Percentiles rank a stretch among this genome's conserved stretches.
phyloP scores from a whole-genome alignment of 345 rosid species.

The Sisymbrium irio region DNA sequence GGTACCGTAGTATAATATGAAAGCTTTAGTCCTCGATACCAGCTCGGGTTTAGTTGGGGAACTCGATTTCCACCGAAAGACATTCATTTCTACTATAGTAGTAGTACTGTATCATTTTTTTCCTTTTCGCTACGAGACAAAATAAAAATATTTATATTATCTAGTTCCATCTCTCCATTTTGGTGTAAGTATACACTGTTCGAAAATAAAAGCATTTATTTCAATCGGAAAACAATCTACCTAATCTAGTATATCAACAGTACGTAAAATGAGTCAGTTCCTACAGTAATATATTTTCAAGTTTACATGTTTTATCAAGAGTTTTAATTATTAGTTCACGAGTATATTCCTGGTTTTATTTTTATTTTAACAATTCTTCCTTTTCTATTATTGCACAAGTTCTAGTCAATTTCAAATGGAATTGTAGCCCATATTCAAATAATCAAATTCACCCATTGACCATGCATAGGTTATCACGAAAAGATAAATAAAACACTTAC shows the following conservation, averaged over 20 bases:
- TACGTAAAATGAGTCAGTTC: neutral
- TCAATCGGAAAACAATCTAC: neutral
- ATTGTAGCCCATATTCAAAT: conserved; percentile 14
- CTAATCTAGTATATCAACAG: neutral
- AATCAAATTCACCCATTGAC: conserved; percentile 17
- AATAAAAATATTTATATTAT: neutral
- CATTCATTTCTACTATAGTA: neutral
- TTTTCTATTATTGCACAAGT: neutral
- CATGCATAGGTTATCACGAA: conserved; percentile 29
- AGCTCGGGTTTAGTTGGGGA: neutral
- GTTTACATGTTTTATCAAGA: neutral
- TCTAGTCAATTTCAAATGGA: neutral
- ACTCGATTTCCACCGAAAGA: conserved; percentile 21
- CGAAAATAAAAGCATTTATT: neutral
- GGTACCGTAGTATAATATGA: neutral
- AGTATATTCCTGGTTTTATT: neutral
- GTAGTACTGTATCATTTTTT: neutral
- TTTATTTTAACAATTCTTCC: too few relatives aligned
- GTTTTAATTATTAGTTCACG: neutral
- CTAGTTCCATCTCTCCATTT: neutral
- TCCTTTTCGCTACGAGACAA: neutral
- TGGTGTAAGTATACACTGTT: neutral
- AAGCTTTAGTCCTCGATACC: neutral
- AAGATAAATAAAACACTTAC: conserved; percentile 10
- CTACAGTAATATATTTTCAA: neutral